Base-by-base conservation (phyloP, 331 rosid species). In the Rosa hybrid region DNA sequence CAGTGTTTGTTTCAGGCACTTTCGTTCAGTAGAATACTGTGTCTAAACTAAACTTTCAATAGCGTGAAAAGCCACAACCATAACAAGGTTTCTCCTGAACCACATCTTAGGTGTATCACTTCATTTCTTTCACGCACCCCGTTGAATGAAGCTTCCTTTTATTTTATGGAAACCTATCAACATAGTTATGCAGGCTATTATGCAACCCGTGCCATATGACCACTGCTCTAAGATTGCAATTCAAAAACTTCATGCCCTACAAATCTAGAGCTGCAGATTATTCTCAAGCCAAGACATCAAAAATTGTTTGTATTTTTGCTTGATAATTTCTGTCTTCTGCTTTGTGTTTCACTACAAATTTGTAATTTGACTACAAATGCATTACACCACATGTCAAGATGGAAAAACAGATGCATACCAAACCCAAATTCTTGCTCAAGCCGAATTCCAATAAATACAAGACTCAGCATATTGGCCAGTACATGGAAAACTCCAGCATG, bases 371-470 rank as follows among this genome's bases (percentile, higher is more conserved):
- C 13, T n/a, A 72, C 18, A 71, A 17, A 79, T 63, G 53, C 82
- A 54, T 84, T 57, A 53, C 62, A 64, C 57, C 34, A 71, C 53
- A 65, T 59, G 64, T 72, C 53, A 77, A 83, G 79, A 81, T 53
- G 74, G 53, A 81, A 74, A 74, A 78, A 71, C 83, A 68, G 85
- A 68, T 76, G 85, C 95, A 49, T 93, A 96, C 99, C 97, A 84
- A 90, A 93, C 74, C 98, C 99, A 78, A 96, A 96, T 78, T 96
- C 99, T 90, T 93, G 98, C 83, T 96, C 99, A 56, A 96, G 97
- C 73, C 90, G 94, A 81, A 93, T 86, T 75, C 99, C 98, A 77
- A 96, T 96, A 75, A 93, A 91, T 77, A 90, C 27, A 80, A 96
- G 99, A 86, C 99, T 90, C 79, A 96, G 76, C 97, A 96, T 96